Evolutionary conservation across 192 early-diverging fungal genomes (phyloP).

Genomic region (Backusella parvicylindrica): DNA sequence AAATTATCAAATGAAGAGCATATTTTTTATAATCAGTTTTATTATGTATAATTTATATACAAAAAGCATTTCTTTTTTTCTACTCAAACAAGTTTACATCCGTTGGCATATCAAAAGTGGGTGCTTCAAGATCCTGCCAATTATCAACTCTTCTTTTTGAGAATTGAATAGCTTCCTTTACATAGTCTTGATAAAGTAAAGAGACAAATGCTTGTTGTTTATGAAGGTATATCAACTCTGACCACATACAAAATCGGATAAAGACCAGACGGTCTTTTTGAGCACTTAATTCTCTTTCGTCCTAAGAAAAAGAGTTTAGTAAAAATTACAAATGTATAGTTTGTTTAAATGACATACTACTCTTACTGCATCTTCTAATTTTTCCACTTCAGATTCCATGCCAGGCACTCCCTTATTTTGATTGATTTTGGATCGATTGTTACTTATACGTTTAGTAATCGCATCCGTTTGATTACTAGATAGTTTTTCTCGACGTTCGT

Average conservation of each 20-base stretch:
- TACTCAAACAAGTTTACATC: constrained; percentile 23
- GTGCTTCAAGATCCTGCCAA: constrained; percentile 30
- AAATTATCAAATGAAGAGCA: not conserved
- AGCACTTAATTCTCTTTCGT: constrained; percentile 42
- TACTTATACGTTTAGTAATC: constrained; percentile 52
- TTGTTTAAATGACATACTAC: constrained; percentile 26
- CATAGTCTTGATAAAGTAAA: constrained; percentile 57
- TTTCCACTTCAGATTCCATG: constrained; percentile 39
- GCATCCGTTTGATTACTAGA: constrained; percentile 43
- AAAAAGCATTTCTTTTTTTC: not conserved
- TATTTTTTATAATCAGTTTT: no score
- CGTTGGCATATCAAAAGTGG: constrained; percentile 29
- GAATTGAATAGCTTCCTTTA: constrained; percentile 55
- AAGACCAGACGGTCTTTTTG: constrained; percentile 44
- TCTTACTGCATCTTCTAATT: constrained; percentile 25
- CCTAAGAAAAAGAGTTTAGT: constrained; percentile 30
- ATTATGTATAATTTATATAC: not conserved
- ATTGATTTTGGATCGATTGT: constrained; percentile 47
- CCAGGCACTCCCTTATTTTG: constrained; percentile 38
- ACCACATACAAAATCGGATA: constrained; percentile 52
- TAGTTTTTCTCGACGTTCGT: constrained; percentile 49
- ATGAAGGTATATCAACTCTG: constrained; percentile 59
- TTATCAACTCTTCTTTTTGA: constrained; percentile 19
- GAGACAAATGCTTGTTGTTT: constrained; percentile 60
- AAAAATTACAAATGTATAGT: no score